Evolutionary conservation across 805 yeast species (phyloP), one percentile per base, ranked within the genome.

Genomic region (Candida argentea): DNA sequence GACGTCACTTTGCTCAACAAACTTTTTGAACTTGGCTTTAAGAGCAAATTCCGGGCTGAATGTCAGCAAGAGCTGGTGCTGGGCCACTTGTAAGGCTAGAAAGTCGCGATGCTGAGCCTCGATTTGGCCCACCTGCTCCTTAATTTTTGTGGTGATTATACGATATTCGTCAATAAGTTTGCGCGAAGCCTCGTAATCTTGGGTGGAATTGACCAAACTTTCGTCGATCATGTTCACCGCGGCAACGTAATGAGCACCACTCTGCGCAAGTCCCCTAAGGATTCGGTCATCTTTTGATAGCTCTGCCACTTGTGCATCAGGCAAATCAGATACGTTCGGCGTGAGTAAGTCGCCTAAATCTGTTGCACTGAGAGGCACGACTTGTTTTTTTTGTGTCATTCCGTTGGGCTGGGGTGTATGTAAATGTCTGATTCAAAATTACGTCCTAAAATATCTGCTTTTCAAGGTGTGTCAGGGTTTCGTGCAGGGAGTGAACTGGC

Each of bases 11-110:
- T 34, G 35, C 5, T 42, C 44, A 19, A 57, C 47, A 27, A 50
- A 30, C 19, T 37, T 39, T 12, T 35, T 35, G 29, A 44, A 55
- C 38, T 53, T 55, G 10, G 43, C 37, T 26, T 48, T 50, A 33
- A 54, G 45, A 25, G 50, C 40, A 17, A 44, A 40, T 22, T 48
- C 54, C 22, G 43, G 51, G 38, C 57, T 56, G 40, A 48, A 61
- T 21, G 57, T 33, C 18, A 61, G 48, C 13, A 60, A 42, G 16
- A 59, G 44, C 35, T 57, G 58, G 43, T 59, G 59, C 42, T 61
- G 67, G 19, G 35, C 40, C 9, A 57, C 50, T 33, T 61, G 65
- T 24, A 56, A 38, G 30, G 44, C 43, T 14, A 46, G 33, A 37
- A 57, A 61, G 34, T 60, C 57, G 16, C 42, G 44, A 35, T 54